These are phyloP conservation scores for Colletotrichum sp. DNA, from an alignment of 2,329 filamentous ascomycete genomes.

Conservation along the genomic window DNA sequence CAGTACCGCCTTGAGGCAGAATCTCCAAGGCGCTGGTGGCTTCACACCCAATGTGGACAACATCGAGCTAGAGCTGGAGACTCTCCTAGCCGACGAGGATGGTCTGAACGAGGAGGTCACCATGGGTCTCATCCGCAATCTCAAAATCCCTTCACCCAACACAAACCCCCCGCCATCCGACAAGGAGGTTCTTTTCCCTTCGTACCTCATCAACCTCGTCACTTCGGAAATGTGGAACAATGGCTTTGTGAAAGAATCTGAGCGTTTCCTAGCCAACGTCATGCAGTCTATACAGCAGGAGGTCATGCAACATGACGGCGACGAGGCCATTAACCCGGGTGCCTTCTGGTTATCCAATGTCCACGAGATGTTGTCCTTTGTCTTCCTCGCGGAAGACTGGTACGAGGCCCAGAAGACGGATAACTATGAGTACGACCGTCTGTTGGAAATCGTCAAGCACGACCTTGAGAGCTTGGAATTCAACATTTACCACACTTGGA, in stretches of 20 bases:
- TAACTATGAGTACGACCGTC: slow-evolving; percentile 97
- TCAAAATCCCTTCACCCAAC: slow-evolving; percentile 92
- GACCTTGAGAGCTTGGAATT: slow-evolving; percentile 98
- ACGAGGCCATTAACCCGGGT: slow-evolving; percentile 95
- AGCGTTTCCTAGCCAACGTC: slow-evolving; percentile 97
- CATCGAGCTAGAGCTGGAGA: slow-evolving; percentile 94
- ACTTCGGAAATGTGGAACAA: slow-evolving; percentile 99
- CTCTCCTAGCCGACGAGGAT: slow-evolving; percentile 92
- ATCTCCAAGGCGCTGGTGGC: slow-evolving; percentile 74
- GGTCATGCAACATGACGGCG: slow-evolving; percentile 98
- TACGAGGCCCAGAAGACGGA: slow-evolving; percentile 99
- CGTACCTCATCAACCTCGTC: slow-evolving; percentile 98
- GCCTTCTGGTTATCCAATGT: slow-evolving; percentile 99
- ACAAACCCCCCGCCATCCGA: slow-evolving; percentile 90
- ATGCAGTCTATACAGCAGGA: slow-evolving; percentile 99
- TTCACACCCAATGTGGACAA: slow-evolving; percentile 86
- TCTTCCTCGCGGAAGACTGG: slow-evolving; percentile 99
- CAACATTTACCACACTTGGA: slow-evolving; percentile 99
- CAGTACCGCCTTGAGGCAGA: slow-evolving; percentile 70
- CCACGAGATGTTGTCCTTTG: slow-evolving; percentile 99
- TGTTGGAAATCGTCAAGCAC: slow-evolving; percentile 98
- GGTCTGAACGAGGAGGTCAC: slow-evolving; percentile 96
- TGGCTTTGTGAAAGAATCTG: slow-evolving; percentile 98
- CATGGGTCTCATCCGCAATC: slow-evolving; percentile 91
- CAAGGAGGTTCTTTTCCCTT: slow-evolving; percentile 98